Conservation (phyloP, 2,329 filamentous ascomycete species). For the Sclerotiophoma versabilis region DNA sequence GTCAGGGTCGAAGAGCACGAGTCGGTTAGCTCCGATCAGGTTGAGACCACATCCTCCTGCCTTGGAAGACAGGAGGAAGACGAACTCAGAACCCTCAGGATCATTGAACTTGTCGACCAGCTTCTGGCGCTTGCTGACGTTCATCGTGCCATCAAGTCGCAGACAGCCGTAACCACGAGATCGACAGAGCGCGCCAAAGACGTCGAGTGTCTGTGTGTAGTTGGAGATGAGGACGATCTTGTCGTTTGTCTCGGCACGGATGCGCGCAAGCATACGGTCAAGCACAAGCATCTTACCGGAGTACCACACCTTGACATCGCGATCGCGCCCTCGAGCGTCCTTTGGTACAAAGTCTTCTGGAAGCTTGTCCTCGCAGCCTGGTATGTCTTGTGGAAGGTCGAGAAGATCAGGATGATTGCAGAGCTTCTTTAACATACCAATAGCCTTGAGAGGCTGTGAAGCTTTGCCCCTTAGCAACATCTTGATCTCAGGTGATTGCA, state of each 20-base stretch:
- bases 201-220: slow-evolving; percentile 93
- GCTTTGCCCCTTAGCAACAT: slow-evolving; percentile 90
- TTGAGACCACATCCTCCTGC: slow-evolving; percentile 97
- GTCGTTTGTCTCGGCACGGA: slow-evolving; percentile 95
- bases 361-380: slow-evolving; percentile 81
- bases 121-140: slow-evolving; percentile 95
- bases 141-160: slow-evolving; percentile 96
- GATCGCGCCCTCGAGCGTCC: slow-evolving; percentile 84
- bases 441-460: slow-evolving; percentile 94
- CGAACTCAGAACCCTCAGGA: slow-evolving; percentile 85
- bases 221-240: slow-evolving; percentile 99
- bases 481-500: slow-evolving; percentile 93
- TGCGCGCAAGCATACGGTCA: slow-evolving; percentile 96
- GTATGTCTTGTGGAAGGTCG: slow-evolving; percentile 80
- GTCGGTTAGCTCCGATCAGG: slow-evolving; percentile 89
- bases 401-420: slow-evolving; percentile 98
- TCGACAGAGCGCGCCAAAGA: slow-evolving; percentile 91
- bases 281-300: slow-evolving; percentile 98
- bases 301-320: slow-evolving; percentile 93
- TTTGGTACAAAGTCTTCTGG: slow-evolving; percentile 90
- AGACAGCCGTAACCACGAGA: slow-evolving; percentile 83
- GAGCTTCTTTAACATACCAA: slow-evolving; percentile 95
- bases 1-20: slow-evolving; percentile 91
- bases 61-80: slow-evolving; percentile 96
- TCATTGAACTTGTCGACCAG: slow-evolving; percentile 98